phyloP scores from a whole-genome alignment of 345 rosid genomes.

The Arabidopsis arenosa region DNA sequence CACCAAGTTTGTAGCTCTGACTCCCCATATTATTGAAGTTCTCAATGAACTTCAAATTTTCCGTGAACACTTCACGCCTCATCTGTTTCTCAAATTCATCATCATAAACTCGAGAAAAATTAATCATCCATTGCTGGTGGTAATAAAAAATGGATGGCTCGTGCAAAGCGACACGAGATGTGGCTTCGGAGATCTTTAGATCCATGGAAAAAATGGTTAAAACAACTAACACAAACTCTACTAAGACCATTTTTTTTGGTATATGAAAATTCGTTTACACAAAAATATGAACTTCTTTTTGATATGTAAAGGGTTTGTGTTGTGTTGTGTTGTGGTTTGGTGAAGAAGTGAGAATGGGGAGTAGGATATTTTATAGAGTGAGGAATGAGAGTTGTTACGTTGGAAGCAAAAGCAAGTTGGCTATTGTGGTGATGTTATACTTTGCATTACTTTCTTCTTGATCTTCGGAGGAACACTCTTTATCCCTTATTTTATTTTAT shows the following conservation, averaged over 20 bases:
- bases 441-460: background rate
- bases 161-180: slow-evolving; percentile 17
- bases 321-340: slow-evolving; percentile 16
- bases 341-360: slow-evolving; percentile 7
- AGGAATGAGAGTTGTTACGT: slow-evolving; percentile 13
- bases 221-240: background rate
- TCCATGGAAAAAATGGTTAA: slow-evolving; percentile 17
- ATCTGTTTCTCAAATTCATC: slow-evolving; percentile 38
- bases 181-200: slow-evolving; percentile 21
- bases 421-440: background rate
- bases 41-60: slow-evolving; percentile 48
- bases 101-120: slow-evolving; percentile 35
- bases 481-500: background rate
- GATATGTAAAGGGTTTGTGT: background rate
- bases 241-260: slow-evolving; percentile 27
- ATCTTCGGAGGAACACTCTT: background rate
- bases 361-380: slow-evolving; percentile 1
- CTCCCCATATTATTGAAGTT: slow-evolving; percentile 42
- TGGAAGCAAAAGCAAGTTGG: slow-evolving; percentile 6
- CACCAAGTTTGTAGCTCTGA: slow-evolving; percentile 55
- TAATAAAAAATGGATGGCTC: slow-evolving; percentile 27
- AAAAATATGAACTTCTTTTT: background rate
- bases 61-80: slow-evolving; percentile 45
- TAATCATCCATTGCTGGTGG: slow-evolving; percentile 43
- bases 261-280: background rate